phyloP scores from a whole-genome alignment of 2,329 filamentous ascomycete species.

The Dactylellina drechsleri region DNA sequence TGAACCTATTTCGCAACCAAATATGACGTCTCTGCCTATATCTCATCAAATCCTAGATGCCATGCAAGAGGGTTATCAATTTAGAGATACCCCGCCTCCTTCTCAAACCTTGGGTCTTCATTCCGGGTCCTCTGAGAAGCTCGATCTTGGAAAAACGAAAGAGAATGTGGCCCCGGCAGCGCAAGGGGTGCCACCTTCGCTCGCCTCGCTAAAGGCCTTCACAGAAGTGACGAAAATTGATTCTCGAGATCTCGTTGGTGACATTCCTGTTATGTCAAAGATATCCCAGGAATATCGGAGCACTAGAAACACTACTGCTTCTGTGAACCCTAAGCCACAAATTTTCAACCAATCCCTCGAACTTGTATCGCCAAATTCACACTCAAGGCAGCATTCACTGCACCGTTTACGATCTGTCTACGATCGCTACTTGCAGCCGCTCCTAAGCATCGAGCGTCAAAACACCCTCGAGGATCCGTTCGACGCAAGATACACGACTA shows the following conservation, averaged over 20 bases:
- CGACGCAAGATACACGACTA: slow-evolving; percentile 32
- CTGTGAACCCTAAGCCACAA: too few relatives aligned
- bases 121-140: not conserved
- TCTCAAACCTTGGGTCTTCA: not conserved
- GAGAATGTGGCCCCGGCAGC: slow-evolving; percentile 32
- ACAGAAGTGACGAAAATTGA: not conserved
- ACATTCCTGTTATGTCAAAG: too few relatives aligned
- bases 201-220: not conserved
- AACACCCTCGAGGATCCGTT: slow-evolving; percentile 31
- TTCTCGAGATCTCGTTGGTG: too few relatives aligned
- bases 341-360: not conserved
- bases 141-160: slow-evolving; percentile 16
- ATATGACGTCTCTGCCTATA: not conserved
- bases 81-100: not conserved
- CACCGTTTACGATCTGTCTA: slow-evolving; percentile 24
- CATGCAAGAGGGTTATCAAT: not conserved
- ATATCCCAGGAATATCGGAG: too few relatives aligned
- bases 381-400: not conserved
- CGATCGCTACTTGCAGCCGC: not conserved
- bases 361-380: not conserved
- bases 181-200: not conserved
- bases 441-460: not conserved
- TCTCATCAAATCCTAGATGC: not conserved
- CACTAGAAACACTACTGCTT: too few relatives aligned
- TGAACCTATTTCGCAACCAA: not conserved